phyloP scores from a whole-genome alignment of 306 rosid species.

The Cucumis hystrix region DNA sequence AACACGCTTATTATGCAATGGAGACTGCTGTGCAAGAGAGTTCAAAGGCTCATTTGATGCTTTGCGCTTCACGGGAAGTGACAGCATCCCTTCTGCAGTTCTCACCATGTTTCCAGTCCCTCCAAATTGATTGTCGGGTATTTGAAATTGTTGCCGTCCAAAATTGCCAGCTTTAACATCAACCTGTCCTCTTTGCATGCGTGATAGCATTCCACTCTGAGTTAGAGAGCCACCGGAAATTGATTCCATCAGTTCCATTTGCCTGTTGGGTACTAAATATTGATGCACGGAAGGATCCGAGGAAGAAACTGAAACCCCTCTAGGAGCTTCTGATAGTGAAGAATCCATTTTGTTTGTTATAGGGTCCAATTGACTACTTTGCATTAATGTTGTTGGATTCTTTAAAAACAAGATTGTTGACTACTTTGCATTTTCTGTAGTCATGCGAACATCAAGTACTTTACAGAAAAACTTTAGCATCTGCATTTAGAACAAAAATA shows the following conservation, averaged over 20 bases:
- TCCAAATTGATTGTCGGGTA: constrained; percentile 24
- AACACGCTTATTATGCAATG: constrained; percentile 38
- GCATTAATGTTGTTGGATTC: constrained; percentile 31
- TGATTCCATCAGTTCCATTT: constrained; percentile 25
- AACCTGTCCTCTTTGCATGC: constrained; percentile 27
- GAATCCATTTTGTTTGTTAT: constrained; percentile 32
- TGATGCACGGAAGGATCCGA: constrained; percentile 27
- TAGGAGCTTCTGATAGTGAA: constrained; percentile 33
- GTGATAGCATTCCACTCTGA: constrained; percentile 24
- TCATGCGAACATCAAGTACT: neutral
- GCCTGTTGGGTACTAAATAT: constrained; percentile 19
- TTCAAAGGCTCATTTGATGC: constrained; percentile 27
- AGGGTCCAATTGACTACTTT: constrained; percentile 51
- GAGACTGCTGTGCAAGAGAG: constrained; percentile 13
- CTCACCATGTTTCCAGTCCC: constrained; percentile 22
- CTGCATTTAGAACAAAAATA: neutral
- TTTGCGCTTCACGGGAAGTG: constrained; percentile 56
- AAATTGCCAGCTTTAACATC: constrained; percentile 14
- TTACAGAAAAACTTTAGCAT: neutral
- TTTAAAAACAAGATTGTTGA: constrained; percentile 49
- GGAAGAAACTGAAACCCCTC: constrained; percentile 35
- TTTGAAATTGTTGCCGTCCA: constrained; percentile 20
- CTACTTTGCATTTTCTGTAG: constrained; percentile 22
- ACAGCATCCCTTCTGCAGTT: constrained; percentile 24
- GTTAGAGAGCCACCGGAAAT: constrained; percentile 21